phyloP scores from a whole-genome alignment of 805 yeast species.

The Scheffersomyces amazonensis region DNA sequence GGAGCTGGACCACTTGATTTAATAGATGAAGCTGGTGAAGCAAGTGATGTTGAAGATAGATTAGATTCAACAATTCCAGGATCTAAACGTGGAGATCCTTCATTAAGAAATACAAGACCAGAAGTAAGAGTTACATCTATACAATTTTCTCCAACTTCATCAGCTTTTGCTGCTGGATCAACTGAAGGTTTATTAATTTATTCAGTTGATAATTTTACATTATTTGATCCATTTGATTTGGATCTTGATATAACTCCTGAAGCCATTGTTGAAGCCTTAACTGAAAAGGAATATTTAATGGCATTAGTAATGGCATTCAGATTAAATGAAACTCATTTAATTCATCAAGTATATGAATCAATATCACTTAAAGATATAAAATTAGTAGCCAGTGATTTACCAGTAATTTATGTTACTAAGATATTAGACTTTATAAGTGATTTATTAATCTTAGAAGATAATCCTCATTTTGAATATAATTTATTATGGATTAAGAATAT shows the following conservation, averaged over 20 bases:
- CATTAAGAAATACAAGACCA: constrained; percentile 72
- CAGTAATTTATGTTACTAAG: constrained; percentile 70
- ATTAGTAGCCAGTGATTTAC: constrained; percentile 66
- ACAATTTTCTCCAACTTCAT: constrained; percentile 84
- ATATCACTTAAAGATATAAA: constrained; percentile 70
- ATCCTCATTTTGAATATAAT: constrained; percentile 83
- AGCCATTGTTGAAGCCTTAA: constrained; percentile 58
- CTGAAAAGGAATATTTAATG: constrained; percentile 61
- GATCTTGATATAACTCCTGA: constrained; percentile 91
- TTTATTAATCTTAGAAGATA: constrained; percentile 49
- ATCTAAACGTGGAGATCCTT: constrained; percentile 71
- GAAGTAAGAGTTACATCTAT: constrained; percentile 79
- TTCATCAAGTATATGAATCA: constrained; percentile 69
- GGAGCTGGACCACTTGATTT: constrained; percentile 62
- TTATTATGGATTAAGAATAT: constrained; percentile 75
- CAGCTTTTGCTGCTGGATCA: constrained; percentile 90
- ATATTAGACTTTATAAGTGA: constrained; percentile 69
- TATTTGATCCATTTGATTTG: constrained; percentile 93
- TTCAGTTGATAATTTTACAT: constrained; percentile 68
- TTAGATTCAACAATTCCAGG: constrained; percentile 81
- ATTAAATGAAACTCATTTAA: constrained; percentile 74
- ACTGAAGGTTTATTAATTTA: constrained; percentile 89
- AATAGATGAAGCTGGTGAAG: constrained; percentile 82
- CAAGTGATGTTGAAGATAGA: constrained; percentile 81
- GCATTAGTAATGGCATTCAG: constrained; percentile 93